Conservation (phyloP, 2,329 filamentous ascomycete genomes). For the Zymoseptoria passerinii region DNA sequence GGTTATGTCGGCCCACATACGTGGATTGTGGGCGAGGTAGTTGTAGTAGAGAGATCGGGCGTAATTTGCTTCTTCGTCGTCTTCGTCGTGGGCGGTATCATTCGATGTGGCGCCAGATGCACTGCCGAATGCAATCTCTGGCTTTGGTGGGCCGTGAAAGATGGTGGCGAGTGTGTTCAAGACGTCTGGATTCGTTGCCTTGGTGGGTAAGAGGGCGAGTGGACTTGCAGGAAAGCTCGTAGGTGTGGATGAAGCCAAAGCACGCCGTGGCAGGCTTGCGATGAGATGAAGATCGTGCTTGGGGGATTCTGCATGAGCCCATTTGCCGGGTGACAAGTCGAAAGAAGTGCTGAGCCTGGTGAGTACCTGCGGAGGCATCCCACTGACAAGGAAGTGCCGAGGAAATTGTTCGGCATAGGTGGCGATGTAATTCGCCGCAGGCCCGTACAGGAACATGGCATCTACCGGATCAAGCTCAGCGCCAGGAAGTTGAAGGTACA, state of each 20-base stretch:
- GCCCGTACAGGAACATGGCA: constrained; percentile 45
- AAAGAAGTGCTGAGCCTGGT: constrained; percentile 41
- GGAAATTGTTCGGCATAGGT: constrained; percentile 49
- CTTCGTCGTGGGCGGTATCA: constrained; percentile 32
- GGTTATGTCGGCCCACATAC: constrained; percentile 46
- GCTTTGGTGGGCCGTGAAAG: constrained; percentile 44
- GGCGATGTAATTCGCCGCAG: constrained; percentile 50
- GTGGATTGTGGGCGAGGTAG: constrained; percentile 44
- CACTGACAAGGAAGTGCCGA: constrained; percentile 45
- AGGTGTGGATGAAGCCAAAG: constrained; percentile 38
- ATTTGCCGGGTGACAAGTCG: constrained; percentile 38
- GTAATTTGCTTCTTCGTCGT: constrained; percentile 43
- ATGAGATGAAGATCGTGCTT: constrained; percentile 50
- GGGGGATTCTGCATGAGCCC: constrained; percentile 48
- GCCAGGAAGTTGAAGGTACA: constrained; percentile 44
- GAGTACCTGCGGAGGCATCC: constrained; percentile 39
- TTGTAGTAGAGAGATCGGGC: constrained; percentile 49
- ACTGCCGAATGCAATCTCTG: constrained; percentile 23
- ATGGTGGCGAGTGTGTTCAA: constrained; percentile 48
- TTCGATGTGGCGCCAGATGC: constrained; percentile 24
- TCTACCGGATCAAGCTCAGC: constrained; percentile 42
- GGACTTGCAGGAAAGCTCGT: constrained; percentile 31
- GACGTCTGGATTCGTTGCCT: constrained; percentile 45
- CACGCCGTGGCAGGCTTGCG: constrained; percentile 47
- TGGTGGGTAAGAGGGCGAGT: constrained; percentile 44